phyloP scores from a whole-genome alignment of 163 green algal species.

The Prototheca wickerhamii region DNA sequence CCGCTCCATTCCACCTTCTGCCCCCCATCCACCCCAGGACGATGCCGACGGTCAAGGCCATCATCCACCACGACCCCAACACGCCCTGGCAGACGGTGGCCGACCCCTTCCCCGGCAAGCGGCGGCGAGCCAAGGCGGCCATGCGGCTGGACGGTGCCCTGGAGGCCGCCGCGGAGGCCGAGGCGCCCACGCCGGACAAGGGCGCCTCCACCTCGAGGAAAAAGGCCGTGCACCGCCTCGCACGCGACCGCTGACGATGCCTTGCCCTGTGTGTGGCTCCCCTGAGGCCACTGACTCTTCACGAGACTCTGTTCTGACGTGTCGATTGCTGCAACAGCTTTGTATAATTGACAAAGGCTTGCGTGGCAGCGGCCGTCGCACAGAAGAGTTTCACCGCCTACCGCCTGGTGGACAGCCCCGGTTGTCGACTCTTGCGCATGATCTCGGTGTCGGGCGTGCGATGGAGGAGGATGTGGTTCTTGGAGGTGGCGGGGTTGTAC shows the following conservation, averaged over 20 bases:
- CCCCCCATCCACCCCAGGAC: conserved; percentile 10
- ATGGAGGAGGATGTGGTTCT: conserved; percentile 89
- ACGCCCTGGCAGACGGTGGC: conserved; percentile 29
- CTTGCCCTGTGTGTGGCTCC: no score
- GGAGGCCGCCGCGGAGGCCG: background rate
- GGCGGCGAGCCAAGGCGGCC: conserved; percentile 3
- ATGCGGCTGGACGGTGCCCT: conserved; percentile 8
- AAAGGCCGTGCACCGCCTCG: no score
- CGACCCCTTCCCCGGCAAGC: conserved; percentile 11
- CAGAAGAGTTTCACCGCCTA: no score
- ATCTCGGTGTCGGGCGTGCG: conserved; percentile 73
- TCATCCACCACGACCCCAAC: conserved; percentile 18
- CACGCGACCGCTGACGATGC: no score
- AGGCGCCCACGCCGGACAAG: background rate
- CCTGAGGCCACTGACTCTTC: no score
- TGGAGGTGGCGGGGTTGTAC: conserved; percentile 67
- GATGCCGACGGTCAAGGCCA: conserved; percentile 28
- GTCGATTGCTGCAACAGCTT: no score
- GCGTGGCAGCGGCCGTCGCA: no score
- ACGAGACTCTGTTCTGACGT: no score
- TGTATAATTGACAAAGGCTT: no score
- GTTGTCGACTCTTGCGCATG: conserved; percentile 29
- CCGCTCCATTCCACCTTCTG: background rate
- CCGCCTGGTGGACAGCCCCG: no score
- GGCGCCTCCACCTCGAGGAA: no score